Evolutionary conservation across 345 rosid genomes (phyloP).

Genomic region (Eutrema yunnanense): DNA sequence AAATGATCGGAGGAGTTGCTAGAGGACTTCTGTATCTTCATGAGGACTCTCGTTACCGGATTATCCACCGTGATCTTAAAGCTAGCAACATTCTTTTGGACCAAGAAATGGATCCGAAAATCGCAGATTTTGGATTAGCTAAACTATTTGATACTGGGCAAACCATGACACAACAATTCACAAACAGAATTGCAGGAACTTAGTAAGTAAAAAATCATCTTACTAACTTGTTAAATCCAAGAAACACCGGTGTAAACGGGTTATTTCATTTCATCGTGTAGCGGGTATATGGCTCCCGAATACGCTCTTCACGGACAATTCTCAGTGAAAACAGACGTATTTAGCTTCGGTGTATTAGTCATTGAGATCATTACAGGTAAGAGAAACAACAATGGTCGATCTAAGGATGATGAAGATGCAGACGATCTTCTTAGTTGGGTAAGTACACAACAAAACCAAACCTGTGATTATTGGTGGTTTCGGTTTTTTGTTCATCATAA

Average conservation of each 20-base stretch:
- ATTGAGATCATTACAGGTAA: constrained; percentile 16
- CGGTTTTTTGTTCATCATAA: too few relatives aligned
- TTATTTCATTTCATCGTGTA: not conserved
- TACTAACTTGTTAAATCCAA: too few relatives aligned
- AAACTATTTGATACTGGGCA: constrained; percentile 32
- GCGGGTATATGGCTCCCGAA: constrained; percentile 20
- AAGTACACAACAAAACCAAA: too few relatives aligned
- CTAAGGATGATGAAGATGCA: too few relatives aligned
- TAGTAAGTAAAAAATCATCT: constrained; percentile 21
- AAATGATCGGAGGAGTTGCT: constrained; percentile 17
- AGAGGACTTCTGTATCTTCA: constrained; percentile 26
- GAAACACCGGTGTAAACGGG: too few relatives aligned
- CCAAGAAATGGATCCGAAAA: constrained; percentile 41
- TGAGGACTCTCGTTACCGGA: constrained; percentile 39
- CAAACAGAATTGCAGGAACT: constrained; percentile 42
- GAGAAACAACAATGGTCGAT: not conserved
- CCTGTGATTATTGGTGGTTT: too few relatives aligned
- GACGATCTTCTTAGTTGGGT: too few relatives aligned
- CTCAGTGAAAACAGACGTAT: constrained; percentile 11
- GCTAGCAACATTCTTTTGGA: constrained; percentile 43
- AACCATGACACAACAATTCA: constrained; percentile 27
- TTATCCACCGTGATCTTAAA: constrained; percentile 44
- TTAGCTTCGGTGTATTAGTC: constrained; percentile 12
- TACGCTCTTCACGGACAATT: not conserved
- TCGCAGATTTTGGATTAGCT: constrained; percentile 55